Percentiles rank a stretch among this genome's conserved stretches.
Conservation (phyloP, 139 green algal species). For the Tetraselmis striata region DNA sequence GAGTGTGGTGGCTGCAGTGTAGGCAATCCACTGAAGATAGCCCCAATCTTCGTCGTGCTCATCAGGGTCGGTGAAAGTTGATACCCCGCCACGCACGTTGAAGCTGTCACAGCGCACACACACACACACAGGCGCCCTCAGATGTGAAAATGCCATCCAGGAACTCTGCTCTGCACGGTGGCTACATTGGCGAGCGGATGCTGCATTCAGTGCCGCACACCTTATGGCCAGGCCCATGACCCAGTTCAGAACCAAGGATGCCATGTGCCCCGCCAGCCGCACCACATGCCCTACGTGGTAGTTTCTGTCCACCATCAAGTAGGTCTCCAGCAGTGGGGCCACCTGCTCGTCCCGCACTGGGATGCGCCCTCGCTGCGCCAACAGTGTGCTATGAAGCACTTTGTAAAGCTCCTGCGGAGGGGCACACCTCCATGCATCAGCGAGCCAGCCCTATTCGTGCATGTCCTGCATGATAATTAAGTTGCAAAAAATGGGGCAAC, state of each 20-base stretch:
- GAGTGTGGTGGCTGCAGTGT: not conserved
- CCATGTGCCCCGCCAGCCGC: not conserved
- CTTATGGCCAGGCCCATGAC: not conserved
- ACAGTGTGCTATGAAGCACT: not conserved
- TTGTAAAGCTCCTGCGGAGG: not conserved
- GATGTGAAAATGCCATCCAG: no score
- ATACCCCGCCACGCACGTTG: not conserved
- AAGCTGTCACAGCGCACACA: not conserved
- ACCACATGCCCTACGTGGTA: not conserved
- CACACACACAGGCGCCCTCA: no score
- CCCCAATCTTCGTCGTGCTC: not conserved
- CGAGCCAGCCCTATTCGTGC: no score
- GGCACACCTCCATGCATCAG: no score
- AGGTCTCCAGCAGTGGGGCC: not conserved
- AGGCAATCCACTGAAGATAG: not conserved
- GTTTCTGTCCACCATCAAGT: not conserved
- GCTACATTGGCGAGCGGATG: no score
- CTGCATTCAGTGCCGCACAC: no score
- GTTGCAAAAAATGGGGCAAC: no score
- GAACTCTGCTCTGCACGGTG: no score
- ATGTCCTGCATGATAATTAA: no score
- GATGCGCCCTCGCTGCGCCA: not conserved
- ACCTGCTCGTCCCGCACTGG: not conserved
- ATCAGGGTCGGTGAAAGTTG: not conserved
- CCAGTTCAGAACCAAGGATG: not conserved